These are phyloP conservation scores for Neocucurbitaria cava DNA, from an alignment of 2,329 filamentous ascomycete genomes.

Conservation along the genomic window DNA sequence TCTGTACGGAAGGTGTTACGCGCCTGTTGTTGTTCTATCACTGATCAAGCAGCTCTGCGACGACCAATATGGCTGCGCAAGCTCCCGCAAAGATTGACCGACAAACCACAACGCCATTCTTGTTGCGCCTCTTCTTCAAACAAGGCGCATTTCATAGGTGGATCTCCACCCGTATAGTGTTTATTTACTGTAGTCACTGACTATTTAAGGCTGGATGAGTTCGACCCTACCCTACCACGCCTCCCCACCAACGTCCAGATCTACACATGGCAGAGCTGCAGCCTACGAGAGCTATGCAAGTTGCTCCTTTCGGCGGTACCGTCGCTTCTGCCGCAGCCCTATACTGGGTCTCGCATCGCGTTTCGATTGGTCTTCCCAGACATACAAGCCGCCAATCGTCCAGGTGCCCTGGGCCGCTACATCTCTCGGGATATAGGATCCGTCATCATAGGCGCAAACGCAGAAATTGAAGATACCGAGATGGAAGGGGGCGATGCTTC, in stretches of 20 bases:
- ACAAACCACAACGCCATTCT: constrained; percentile 77
- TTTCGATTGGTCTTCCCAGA: constrained; percentile 90
- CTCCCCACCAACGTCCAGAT: constrained; percentile 75
- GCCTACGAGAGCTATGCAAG: constrained; percentile 79
- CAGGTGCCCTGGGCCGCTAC: constrained; percentile 66
- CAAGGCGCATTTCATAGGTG: constrained; percentile 75
- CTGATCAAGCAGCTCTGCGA: not conserved
- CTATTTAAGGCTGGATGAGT: constrained; percentile 69
- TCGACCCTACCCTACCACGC: constrained; percentile 60
- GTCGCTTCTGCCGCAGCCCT: constrained; percentile 72
- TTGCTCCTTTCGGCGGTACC: constrained; percentile 75
- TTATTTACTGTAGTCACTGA: constrained; percentile 5
- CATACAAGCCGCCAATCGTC: constrained; percentile 57
- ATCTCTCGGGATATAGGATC: constrained; percentile 82
- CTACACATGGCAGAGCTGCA: constrained; percentile 86
- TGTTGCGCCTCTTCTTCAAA: constrained; percentile 85
- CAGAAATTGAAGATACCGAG: constrained; percentile 27
- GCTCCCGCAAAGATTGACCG: constrained; percentile 62
- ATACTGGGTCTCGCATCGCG: constrained; percentile 81
- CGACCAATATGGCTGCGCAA: constrained; percentile 41
- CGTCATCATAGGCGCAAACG: constrained; percentile 69
- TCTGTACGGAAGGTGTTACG: not conserved
- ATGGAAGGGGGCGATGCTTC: constrained; percentile 18
- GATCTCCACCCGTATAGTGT: not conserved
- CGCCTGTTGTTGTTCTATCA: not conserved